A percentile compares a stretch with the other conserved stretches of the same genome.
phyloP scores from a whole-genome alignment of 495 filamentous ascomycete species.

The Hyaloscypha bicolor region DNA sequence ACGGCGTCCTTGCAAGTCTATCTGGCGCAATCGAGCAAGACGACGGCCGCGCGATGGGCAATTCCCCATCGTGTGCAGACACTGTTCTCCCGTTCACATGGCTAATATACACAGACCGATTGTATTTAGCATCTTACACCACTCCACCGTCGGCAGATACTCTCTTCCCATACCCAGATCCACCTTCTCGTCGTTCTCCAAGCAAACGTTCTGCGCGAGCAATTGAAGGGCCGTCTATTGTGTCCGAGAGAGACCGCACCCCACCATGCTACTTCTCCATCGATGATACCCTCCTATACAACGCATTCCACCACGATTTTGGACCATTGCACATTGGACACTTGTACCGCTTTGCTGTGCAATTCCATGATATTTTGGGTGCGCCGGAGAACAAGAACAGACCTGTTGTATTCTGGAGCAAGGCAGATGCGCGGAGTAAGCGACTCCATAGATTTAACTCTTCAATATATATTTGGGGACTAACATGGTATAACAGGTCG shows the following conservation, averaged over 20 bases:
- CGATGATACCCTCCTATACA: slow-evolving; percentile 91
- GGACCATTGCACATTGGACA: slow-evolving; percentile 97
- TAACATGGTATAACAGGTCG: slow-evolving; percentile 52
- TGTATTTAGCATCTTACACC: slow-evolving; percentile 93
- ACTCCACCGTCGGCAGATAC: slow-evolving; percentile 77
- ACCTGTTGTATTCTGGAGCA: slow-evolving; percentile 92
- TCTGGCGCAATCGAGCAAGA: not conserved
- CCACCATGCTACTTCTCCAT: slow-evolving; percentile 93
- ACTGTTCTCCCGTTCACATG: slow-evolving; percentile 18
- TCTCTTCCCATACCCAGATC: slow-evolving; percentile 79
- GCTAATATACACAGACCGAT: slow-evolving; percentile 66
- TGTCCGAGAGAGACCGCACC: slow-evolving; percentile 39
- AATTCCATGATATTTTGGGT: slow-evolving; percentile 92
- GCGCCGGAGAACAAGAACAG: slow-evolving; percentile 81
- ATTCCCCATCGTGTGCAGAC: slow-evolving; percentile 1
- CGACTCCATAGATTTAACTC: slow-evolving; percentile 15
- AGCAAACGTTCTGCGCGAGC: slow-evolving; percentile 75
- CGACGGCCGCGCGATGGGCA: slow-evolving; percentile 3
- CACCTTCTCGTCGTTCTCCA: slow-evolving; percentile 60
- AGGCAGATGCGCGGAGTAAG: slow-evolving; percentile 84
- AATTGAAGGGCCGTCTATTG: slow-evolving; percentile 51
- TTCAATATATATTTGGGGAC: slow-evolving; percentile 19
- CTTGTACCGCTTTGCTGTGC: slow-evolving; percentile 90
- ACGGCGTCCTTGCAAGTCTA: not conserved
- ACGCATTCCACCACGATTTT: slow-evolving; percentile 98